phyloP scores from a whole-genome alignment of 2,329 filamentous ascomycete species.

The Hymenotorrendiella dingleyae region DNA sequence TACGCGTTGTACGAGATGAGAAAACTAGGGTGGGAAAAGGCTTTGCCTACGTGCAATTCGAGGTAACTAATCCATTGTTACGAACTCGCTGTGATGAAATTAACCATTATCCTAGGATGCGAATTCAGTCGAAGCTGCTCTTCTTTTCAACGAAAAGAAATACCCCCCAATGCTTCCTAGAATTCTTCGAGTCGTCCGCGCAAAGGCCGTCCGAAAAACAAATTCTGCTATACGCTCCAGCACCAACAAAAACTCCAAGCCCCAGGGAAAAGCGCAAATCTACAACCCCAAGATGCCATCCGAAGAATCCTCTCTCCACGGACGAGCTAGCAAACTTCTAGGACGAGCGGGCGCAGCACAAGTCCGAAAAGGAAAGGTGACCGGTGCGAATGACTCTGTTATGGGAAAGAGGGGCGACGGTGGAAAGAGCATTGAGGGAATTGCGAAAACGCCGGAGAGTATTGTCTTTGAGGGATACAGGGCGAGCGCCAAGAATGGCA shows the following conservation, averaged over 20 bases:
- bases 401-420: constrained; percentile 19
- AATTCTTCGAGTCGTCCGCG: constrained; percentile 76
- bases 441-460: constrained; percentile 54
- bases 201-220: constrained; percentile 41
- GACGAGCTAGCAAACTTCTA: constrained; percentile 68
- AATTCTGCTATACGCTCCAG: constrained; percentile 21
- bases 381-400: constrained; percentile 24
- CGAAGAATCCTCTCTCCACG: constrained; percentile 63
- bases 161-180: constrained; percentile 93
- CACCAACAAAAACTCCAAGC: constrained; percentile 31
- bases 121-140: constrained; percentile 84
- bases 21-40: constrained; percentile 93
- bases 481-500: constrained; percentile 61
- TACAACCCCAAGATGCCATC: constrained; percentile 68
- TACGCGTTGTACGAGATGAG: constrained; percentile 83
- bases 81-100: constrained; percentile 4
- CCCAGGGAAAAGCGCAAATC: constrained; percentile 24
- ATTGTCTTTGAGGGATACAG: constrained; percentile 79
- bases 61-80: constrained; percentile 42
- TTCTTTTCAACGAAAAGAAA: constrained; percentile 83
- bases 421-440: constrained; percentile 25
- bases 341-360: constrained; percentile 59
- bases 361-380: constrained; percentile 26
- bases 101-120: constrained; percentile 49
- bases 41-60: constrained; percentile 96